Evolutionary conservation across 768 basidiomycete genomes (phyloP).

Genomic region (Leucosporidium creatinivorum): DNA sequence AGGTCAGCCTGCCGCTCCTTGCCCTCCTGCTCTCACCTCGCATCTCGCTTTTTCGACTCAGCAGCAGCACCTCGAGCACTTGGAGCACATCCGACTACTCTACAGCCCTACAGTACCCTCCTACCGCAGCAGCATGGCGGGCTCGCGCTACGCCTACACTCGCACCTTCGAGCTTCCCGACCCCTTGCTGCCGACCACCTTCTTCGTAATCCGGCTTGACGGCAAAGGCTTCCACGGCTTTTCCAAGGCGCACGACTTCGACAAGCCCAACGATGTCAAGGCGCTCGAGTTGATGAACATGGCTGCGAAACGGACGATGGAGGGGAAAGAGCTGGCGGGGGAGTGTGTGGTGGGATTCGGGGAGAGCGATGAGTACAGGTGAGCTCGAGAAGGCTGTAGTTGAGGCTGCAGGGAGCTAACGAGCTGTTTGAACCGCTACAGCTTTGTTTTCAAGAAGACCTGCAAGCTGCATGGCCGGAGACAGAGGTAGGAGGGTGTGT

Average conservation of each 20-base stretch:
- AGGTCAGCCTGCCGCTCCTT: no score
- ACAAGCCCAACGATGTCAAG: slow-evolving; percentile 83
- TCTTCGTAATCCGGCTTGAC: slow-evolving; percentile 77
- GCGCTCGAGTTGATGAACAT: slow-evolving; percentile 87
- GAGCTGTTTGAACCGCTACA: slow-evolving; percentile 39
- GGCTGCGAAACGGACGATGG: slow-evolving; percentile 74
- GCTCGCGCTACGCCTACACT: slow-evolving; percentile 87
- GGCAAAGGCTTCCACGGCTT: slow-evolving; percentile 93
- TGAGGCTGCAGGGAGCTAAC: neutral
- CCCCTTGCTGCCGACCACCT: slow-evolving; percentile 70
- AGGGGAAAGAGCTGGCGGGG: slow-evolving; percentile 49
- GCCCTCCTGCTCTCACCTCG: no score
- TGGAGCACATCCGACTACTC: no score
- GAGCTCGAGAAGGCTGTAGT: slow-evolving; percentile 18
- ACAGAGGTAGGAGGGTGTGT: slow-evolving; percentile 40
- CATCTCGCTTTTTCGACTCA: no score
- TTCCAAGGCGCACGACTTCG: slow-evolving; percentile 70
- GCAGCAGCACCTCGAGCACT: no score
- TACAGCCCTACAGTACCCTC: neutral
- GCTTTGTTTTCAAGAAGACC: slow-evolving; percentile 74
- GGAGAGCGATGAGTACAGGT: slow-evolving; percentile 97
- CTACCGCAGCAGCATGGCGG: slow-evolving; percentile 67
- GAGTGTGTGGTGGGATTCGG: slow-evolving; percentile 85
- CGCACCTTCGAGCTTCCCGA: slow-evolving; percentile 83
- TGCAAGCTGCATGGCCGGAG: slow-evolving; percentile 78